A percentile compares a stretch with the other conserved stretches of the same genome.
These are phyloP conservation scores for Hypoxylon perforatum DNA, from an alignment of 495 filamentous ascomycete genomes.

Conservation along the genomic window DNA sequence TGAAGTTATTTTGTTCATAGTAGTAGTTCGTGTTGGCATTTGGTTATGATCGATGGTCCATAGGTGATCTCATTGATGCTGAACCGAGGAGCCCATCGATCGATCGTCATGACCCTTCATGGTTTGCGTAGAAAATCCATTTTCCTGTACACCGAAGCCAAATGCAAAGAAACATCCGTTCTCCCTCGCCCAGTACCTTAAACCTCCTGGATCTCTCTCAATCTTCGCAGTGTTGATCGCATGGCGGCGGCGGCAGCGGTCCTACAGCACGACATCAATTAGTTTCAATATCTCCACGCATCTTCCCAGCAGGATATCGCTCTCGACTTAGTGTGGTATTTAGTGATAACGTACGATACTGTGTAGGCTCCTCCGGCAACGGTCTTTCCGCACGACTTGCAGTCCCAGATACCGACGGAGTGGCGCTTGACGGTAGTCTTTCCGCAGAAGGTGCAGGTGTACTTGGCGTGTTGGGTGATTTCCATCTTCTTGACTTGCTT, in stretches of 20 bases:
- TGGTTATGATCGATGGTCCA: constrained; percentile 39
- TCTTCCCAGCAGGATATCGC: neutral
- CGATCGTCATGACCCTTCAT: constrained; percentile 40
- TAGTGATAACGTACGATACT: constrained; percentile 80
- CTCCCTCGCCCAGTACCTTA: constrained; percentile 58
- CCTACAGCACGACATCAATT: constrained; percentile 58
- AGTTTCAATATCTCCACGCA: constrained; percentile 12
- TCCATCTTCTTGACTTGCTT: constrained; percentile 99
- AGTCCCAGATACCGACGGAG: constrained; percentile 96
- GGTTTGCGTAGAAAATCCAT: constrained; percentile 43
- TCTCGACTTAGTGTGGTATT: neutral
- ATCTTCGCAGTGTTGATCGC: constrained; percentile 95
- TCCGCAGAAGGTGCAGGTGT: constrained; percentile 91
- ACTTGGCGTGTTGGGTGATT: constrained; percentile 94
- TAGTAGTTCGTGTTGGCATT: constrained; percentile 44
- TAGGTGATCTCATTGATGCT: constrained; percentile 37
- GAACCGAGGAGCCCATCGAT: constrained; percentile 32
- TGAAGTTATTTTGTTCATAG: constrained; percentile 31
- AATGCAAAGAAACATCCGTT: constrained; percentile 39
- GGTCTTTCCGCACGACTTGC: constrained; percentile 91
- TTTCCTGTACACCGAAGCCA: constrained; percentile 45
- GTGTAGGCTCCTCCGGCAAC: constrained; percentile 97
- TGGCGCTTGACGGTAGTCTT: constrained; percentile 93
- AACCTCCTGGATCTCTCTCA: constrained; percentile 98
- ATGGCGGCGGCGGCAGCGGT: constrained; percentile 96